Evolutionary conservation across 2,329 filamentous ascomycete species (phyloP), one percentile per base, ranked within the genome.

Genomic region (Trichoderma harzianum): DNA sequence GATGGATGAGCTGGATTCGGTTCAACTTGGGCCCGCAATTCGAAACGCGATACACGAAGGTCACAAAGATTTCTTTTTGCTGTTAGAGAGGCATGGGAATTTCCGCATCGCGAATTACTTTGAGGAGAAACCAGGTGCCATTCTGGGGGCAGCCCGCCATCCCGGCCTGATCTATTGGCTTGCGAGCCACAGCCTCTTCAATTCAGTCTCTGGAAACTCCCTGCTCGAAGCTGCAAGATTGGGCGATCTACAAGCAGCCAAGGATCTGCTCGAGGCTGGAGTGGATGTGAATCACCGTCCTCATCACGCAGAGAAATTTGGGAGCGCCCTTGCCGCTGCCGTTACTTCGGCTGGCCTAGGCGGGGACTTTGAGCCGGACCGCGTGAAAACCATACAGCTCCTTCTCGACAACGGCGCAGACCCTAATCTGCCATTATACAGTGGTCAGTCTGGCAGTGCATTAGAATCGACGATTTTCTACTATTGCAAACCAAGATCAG

Each of bases 321-420:
- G 28, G 10, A 69, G 26, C n/a, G 58, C 65, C 14, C 65, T 72
- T 34, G 57, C 16, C 24, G 65, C 58, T 3, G 65, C 65, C 2
- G 55, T 26, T 10, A 0, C 39, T 43, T 43, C 39, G 36, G 36
- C 3, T 12, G 14, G 10, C 10, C 10, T 34, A 34, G 32, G 36
- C 36, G 36, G 36, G 7, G 4, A 2, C 6, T 39, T 39, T 39
- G 1, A 0, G 36, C 16, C 36, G 36, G 36, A 39, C 0, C 36
- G 36, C 7, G 36, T 39, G 36, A 39, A 39, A 4, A 18, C 1
- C 0, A 32, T 70, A 12, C 12, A 30, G 16, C 4, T 43, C 5
- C 60, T 72, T 11, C 43, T 72, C 21, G 21, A 60, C 7, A 34
- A 57, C 2, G 66, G 70, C 10, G 70, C 70, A 18, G 58, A 64